Percentiles rank a stretch among this genome's conserved stretches.
Conservation (phyloP, 305 asterid genomes). For the Solanum aculeatissimum region DNA sequence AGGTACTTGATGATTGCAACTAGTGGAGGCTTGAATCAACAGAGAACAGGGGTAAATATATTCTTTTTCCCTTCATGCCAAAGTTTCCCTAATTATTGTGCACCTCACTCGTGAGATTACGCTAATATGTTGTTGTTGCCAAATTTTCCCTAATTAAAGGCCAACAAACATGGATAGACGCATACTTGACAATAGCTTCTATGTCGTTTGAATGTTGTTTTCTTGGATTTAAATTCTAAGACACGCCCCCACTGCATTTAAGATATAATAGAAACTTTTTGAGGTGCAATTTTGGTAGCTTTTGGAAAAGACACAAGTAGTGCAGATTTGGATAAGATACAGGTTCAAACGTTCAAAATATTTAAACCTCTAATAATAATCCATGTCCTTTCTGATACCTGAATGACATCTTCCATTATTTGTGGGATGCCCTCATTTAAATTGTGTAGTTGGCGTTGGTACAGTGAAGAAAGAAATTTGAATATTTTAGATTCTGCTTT, state of each 20-base stretch:
- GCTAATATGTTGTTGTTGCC: not conserved
- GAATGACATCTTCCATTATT: not conserved
- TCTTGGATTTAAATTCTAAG: not conserved
- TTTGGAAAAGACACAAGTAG: not conserved
- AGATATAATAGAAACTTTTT: not conserved
- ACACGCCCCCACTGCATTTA: not conserved
- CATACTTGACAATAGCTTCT: not conserved
- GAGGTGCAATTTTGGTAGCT: not conserved
- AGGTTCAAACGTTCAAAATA: not conserved
- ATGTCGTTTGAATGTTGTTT: not conserved
- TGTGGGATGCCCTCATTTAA: not conserved
- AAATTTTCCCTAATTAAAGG: not conserved
- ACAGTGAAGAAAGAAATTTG: not conserved
- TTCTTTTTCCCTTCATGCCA: not conserved
- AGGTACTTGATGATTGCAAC: conserved; percentile 62
- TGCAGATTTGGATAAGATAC: not conserved
- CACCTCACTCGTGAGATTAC: no score
- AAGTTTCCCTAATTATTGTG: not conserved
- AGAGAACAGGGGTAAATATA: conserved; percentile 60
- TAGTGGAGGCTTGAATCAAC: conserved; percentile 84
- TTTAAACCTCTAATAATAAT: not conserved
- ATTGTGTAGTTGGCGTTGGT: not conserved
- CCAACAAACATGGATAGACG: not conserved
- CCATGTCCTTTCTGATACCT: not conserved
- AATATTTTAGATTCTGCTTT: not conserved